A percentile compares a stretch with the other conserved stretches of the same genome.
These are phyloP conservation scores for Coelastrella sp. DNA, from an alignment of 139 green algal genomes.

Conservation along the genomic window DNA sequence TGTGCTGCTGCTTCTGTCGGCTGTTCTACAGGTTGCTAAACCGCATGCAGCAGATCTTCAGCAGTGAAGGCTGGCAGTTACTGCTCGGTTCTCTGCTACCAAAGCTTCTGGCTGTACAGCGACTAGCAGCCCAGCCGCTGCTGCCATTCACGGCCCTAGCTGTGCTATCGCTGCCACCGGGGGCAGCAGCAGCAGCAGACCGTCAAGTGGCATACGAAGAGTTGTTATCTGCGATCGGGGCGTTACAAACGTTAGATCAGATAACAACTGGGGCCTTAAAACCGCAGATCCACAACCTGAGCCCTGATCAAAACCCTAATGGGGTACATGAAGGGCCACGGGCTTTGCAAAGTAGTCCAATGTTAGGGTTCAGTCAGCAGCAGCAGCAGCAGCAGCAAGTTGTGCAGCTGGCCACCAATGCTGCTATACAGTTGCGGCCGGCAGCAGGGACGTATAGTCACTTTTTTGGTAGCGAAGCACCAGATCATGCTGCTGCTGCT, in stretches of 20 bases:
- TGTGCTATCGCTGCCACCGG: conserved; percentile 18
- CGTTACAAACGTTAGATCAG: neutral
- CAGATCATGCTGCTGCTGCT: neutral
- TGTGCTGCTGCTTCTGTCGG: neutral
- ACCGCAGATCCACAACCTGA: too few species aligned
- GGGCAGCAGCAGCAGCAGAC: conserved; percentile 23
- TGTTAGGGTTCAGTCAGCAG: neutral
- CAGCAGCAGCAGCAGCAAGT: conserved; percentile 12
- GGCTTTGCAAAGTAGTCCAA: neutral
- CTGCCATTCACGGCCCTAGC: conserved; percentile 12
- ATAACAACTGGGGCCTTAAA: too few species aligned
- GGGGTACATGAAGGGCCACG: too few species aligned
- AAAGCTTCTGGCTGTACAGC: conserved; percentile 62
- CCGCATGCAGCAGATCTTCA: conserved; percentile 39
- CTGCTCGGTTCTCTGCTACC: conserved; percentile 57
- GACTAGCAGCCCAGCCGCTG: conserved; percentile 30
- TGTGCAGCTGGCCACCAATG: conserved; percentile 15
- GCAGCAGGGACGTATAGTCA: conserved; percentile 44
- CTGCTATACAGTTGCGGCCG: conserved; percentile 33
- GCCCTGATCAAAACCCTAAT: too few species aligned
- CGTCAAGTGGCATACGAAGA: conserved; percentile 22
- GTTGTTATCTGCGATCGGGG: conserved; percentile 1
- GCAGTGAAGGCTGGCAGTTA: conserved; percentile 65
- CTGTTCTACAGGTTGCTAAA: neutral
- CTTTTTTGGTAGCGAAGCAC: conserved; percentile 56